phyloP scores from a whole-genome alignment of 345 rosid species.

The Limnanthes douglasii region DNA sequence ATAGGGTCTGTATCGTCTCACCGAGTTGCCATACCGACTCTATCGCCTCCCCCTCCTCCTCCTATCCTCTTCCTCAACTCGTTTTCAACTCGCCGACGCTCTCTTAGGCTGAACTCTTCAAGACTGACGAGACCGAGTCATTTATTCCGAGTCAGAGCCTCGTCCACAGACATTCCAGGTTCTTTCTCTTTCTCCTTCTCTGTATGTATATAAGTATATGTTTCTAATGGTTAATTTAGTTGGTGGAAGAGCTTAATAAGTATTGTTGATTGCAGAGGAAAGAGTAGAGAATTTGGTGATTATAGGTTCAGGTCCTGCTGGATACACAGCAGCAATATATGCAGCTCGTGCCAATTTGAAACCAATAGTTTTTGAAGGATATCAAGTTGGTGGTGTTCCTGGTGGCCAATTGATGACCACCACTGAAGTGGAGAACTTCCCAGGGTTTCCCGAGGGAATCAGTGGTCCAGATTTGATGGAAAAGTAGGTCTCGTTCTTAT shows the following conservation, averaged over 20 bases:
- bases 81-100: constrained; percentile 17
- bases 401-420: constrained; percentile 99
- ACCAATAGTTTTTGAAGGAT: constrained; percentile 93
- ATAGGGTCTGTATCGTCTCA: constrained; percentile 11
- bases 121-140: constrained; percentile 12
- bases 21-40: constrained; percentile 16
- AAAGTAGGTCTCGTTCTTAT: no score
- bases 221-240: neutral
- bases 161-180: constrained; percentile 39
- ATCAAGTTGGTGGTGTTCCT: constrained; percentile 94
- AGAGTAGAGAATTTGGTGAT: constrained; percentile 81
- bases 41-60: constrained; percentile 23
- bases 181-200: neutral
- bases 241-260: neutral
- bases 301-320: constrained; percentile 96
- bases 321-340: constrained; percentile 93
- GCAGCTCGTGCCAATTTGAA: constrained; percentile 99
- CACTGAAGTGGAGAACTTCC: constrained; percentile 95
- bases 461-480: constrained; percentile 99
- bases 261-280: constrained; percentile 29
- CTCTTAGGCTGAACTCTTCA: constrained; percentile 21
- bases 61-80: constrained; percentile 33
- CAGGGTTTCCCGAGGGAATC: constrained; percentile 96
- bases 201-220: neutral
- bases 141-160: constrained; percentile 47